Evolutionary conservation across 2,329 filamentous ascomycete species (phyloP).

Genomic region (Penicillium sp.): DNA sequence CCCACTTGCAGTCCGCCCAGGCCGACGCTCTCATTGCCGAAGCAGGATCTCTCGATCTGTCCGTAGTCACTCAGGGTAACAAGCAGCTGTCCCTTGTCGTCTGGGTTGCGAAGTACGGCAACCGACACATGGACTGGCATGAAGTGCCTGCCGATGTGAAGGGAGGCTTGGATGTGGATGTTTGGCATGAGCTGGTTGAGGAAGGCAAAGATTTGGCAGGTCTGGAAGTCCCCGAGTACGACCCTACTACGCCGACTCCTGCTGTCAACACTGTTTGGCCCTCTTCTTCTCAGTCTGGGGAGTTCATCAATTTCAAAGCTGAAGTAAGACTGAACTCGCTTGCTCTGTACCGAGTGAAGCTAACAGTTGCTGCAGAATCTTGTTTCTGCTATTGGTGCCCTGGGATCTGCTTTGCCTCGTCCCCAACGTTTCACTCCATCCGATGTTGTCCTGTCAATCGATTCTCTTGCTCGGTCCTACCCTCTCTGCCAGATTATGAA

Average conservation of each 20-base stretch:
- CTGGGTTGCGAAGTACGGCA: slow-evolving; percentile 91
- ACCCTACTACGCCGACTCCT: slow-evolving; percentile 51
- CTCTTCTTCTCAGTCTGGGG: slow-evolving; percentile 49
- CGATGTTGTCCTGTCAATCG: slow-evolving; percentile 82
- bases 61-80: slow-evolving; percentile 66
- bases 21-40: slow-evolving; percentile 80
- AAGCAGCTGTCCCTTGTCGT: slow-evolving; percentile 72
- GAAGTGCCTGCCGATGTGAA: slow-evolving; percentile 76
- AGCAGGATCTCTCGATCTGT: slow-evolving; percentile 81
- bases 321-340: slow-evolving; percentile 44
- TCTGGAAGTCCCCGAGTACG: slow-evolving; percentile 62
- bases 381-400: slow-evolving; percentile 77
- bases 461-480: slow-evolving; percentile 75
- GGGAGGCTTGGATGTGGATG: slow-evolving; percentile 73
- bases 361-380: slow-evolving; percentile 59
- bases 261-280: slow-evolving; percentile 46
- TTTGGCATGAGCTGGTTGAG: slow-evolving; percentile 86
- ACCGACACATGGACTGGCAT: slow-evolving; percentile 92
- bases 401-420: slow-evolving; percentile 72
- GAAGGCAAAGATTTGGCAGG: slow-evolving; percentile 61
- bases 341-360: neutral
- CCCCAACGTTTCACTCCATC: slow-evolving; percentile 68
- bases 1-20: slow-evolving; percentile 68
- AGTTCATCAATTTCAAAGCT: slow-evolving; percentile 79
- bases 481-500: slow-evolving; percentile 75